Evolutionary conservation across 768 basidiomycete genomes (phyloP), one percentile per base, ranked within the genome.

Genomic region (Pholiota conissans): DNA sequence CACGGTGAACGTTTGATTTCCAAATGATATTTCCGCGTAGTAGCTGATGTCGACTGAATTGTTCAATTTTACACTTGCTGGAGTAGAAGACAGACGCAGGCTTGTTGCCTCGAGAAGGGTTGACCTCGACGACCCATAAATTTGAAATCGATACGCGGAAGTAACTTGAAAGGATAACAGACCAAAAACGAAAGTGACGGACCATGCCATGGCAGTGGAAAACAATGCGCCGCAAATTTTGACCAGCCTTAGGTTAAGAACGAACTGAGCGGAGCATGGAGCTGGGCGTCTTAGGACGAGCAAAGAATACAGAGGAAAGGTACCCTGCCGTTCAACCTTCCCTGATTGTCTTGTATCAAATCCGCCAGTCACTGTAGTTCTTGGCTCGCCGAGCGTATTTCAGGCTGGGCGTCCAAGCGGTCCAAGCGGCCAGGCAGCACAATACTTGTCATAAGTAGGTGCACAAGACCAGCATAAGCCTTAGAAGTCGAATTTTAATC

Each of bases 21-120:
- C 74, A 18, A 82, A 63, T 22, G 67, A 67, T 35, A 81, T 67
- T 39, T 76, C 71, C 11, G 72, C 68, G 59, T 69, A 70, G 63
- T 81, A 79, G 55, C 71, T 74, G 35, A 76, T 70, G 59, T 77
- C 74, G 11, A 64, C 76, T 18, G 68, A 63, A 61, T 79, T 76
- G 50, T 65, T 63, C 13, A 65, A 35, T 27, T 18, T 54, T 13
- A 14, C 35, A 40, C 26, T 50, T 32, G 48, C 27, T 22, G 35
- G 3, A 4, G 26, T 49, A 40, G 27, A 27, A 24, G 34, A 22
- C 27, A 28, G 18, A 24, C 28, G 8, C 28, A 10, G 35, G n/a
- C 10, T 32, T 30, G 30, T 13, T 50, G 30, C 3, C 13, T 16
- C 30, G 11, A 50, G 11, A 7, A 34, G n/a, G 27, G 28, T 26